These are phyloP conservation scores for Hysterangium stoloniferum DNA, from an alignment of 768 basidiomycete species.

Conservation along the genomic window DNA sequence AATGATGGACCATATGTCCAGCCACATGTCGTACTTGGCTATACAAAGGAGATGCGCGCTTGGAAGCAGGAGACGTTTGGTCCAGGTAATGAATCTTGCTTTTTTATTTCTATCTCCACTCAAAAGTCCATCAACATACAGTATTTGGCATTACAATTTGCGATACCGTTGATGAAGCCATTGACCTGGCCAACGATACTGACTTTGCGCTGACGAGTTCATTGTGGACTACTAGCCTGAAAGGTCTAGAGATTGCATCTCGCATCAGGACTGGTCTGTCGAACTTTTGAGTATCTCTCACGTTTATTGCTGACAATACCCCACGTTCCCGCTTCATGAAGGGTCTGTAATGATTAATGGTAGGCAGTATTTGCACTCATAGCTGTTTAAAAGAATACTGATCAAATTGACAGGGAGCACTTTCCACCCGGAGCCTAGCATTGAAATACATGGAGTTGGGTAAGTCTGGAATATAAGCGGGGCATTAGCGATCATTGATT, in stretches of 20 bases:
- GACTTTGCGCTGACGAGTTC: slow-evolving; percentile 45
- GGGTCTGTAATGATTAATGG: slow-evolving; percentile 13
- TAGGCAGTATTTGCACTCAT: slow-evolving; percentile 41
- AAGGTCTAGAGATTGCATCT: slow-evolving; percentile 34
- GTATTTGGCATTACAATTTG: slow-evolving; percentile 39
- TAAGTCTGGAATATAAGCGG: slow-evolving; percentile 19
- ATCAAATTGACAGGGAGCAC: slow-evolving; percentile 29
- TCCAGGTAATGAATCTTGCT: slow-evolving; percentile 31
- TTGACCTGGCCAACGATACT: slow-evolving; percentile 46
- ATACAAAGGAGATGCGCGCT: slow-evolving; percentile 40
- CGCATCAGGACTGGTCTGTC: slow-evolving; percentile 39
- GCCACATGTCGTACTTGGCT: slow-evolving; percentile 43
- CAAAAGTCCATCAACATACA: background rate
- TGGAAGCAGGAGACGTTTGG: slow-evolving; percentile 60
- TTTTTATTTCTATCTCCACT: background rate
- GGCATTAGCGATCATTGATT: background rate
- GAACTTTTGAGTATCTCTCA: background rate
- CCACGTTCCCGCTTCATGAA: background rate
- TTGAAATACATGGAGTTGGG: slow-evolving; percentile 39
- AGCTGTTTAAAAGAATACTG: slow-evolving; percentile 17
- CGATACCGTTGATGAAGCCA: slow-evolving; percentile 45
- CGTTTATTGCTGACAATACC: background rate
- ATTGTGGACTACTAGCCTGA: slow-evolving; percentile 44
- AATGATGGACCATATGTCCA: slow-evolving; percentile 36
- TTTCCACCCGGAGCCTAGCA: slow-evolving; percentile 34